Conservation (phyloP, 352 stramenopile species). For the Phytophthora pisi region DNA sequence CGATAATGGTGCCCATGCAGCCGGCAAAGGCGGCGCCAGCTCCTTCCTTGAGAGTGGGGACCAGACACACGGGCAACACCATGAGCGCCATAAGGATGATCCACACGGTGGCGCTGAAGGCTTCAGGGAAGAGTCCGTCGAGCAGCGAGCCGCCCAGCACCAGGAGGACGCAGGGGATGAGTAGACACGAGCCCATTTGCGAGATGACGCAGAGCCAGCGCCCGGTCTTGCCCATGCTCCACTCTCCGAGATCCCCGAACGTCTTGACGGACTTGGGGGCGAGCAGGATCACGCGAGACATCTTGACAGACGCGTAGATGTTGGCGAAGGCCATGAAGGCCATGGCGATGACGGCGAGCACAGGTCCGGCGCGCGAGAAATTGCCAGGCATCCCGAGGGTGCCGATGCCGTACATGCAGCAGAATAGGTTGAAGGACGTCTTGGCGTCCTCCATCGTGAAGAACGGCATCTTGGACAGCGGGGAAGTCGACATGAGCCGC, state of each 20-base stretch:
- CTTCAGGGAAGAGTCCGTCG: constrained; percentile 49
- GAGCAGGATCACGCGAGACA: constrained; percentile 48
- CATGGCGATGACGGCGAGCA: constrained; percentile 35
- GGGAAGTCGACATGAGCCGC: constrained; percentile 12
- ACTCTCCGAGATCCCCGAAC: constrained; percentile 58
- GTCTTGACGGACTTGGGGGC: constrained; percentile 52
- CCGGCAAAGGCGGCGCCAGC: constrained; percentile 45
- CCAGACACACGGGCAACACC: constrained; percentile 48
- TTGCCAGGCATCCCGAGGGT: constrained; percentile 57
- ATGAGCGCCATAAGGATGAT: constrained; percentile 52
- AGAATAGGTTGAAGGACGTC: constrained; percentile 42
- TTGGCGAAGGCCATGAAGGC: constrained; percentile 55
- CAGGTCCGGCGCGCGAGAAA: constrained; percentile 44
- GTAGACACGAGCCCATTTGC: constrained; percentile 47
- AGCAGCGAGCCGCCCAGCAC: constrained; percentile 52
- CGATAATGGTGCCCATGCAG: constrained; percentile 51
- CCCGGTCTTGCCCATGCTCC: constrained; percentile 47
- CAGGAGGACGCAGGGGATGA: constrained; percentile 55
- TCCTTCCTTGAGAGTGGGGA: constrained; percentile 55
- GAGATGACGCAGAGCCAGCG: constrained; percentile 47
- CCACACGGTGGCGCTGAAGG: constrained; percentile 46
- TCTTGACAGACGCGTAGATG: constrained; percentile 41
- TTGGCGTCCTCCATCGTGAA: constrained; percentile 54
- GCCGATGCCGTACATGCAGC: constrained; percentile 51
- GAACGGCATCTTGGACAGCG: constrained; percentile 17